Evolutionary conservation across 73 alveolate genomes (phyloP).

Genomic region (Paramecium octaurelia): DNA sequence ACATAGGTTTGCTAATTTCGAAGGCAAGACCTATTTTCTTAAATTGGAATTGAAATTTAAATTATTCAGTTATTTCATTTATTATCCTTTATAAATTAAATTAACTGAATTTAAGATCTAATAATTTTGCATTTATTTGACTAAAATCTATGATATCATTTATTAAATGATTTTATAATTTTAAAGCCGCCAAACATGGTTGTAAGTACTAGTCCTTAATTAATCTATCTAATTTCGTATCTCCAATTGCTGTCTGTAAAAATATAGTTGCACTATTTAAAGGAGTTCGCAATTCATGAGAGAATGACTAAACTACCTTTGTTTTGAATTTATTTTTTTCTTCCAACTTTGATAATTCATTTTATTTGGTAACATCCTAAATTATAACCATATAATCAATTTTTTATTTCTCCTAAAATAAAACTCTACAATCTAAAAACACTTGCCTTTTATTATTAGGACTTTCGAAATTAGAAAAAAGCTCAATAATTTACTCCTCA

Average conservation of each 20-base stretch:
- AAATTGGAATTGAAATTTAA: constrained; percentile 32
- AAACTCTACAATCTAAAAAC: constrained; percentile 13
- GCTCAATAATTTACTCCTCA: background rate
- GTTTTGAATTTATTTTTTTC: constrained; percentile 50
- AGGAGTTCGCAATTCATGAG: constrained; percentile 62
- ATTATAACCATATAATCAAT: constrained; percentile 40
- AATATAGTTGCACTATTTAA: constrained; percentile 43
- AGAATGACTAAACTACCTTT: constrained; percentile 43
- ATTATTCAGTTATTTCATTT: constrained; percentile 31
- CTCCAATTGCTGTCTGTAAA: background rate
- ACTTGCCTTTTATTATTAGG: background rate
- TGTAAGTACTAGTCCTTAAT: constrained; percentile 19
- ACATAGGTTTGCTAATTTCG: background rate
- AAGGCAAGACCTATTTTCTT: constrained; percentile 30
- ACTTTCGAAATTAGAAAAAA: background rate
- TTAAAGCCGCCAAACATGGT: constrained; percentile 46
- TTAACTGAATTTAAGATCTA: constrained; percentile 21
- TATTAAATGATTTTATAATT: constrained; percentile 41
- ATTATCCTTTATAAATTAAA: constrained; percentile 30
- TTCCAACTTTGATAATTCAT: constrained; percentile 28
- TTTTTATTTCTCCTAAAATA: background rate
- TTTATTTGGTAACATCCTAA: constrained; percentile 45
- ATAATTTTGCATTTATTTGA: constrained; percentile 48
- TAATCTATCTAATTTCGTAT: background rate
- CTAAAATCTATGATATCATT: constrained; percentile 56